phyloP scores from a whole-genome alignment of 768 basidiomycete species.

The Sistotremastrum suecicum region DNA sequence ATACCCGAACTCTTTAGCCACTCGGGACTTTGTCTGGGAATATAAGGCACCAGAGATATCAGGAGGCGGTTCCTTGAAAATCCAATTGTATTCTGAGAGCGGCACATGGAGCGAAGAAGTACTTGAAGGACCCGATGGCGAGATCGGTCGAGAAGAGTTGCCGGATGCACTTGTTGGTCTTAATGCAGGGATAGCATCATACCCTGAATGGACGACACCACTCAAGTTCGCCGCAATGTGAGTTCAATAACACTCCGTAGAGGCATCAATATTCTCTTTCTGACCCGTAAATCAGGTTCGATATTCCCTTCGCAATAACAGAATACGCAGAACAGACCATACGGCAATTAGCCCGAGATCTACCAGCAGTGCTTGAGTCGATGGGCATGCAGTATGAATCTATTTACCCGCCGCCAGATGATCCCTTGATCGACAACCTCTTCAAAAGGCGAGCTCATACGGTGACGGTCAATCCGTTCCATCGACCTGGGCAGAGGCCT shows the following conservation, averaged over 20 bases:
- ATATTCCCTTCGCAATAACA: slow-evolving; percentile 3
- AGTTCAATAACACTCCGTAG: too few relatives aligned
- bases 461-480: too few relatives aligned
- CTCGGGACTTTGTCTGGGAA: slow-evolving; percentile 15
- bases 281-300: not conserved
- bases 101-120: slow-evolving; percentile 16
- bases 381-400: too few relatives aligned
- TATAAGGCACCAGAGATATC: slow-evolving; percentile 24
- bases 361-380: too few relatives aligned
- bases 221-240: too few relatives aligned
- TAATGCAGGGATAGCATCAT: slow-evolving; percentile 25
- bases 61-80: slow-evolving; percentile 25
- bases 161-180: slow-evolving; percentile 30
- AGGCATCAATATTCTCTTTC: not conserved
- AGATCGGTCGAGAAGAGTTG: not conserved
- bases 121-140: slow-evolving; percentile 4
- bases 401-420: too few relatives aligned
- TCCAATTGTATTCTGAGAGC: slow-evolving; percentile 20
- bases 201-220: slow-evolving; percentile 18
- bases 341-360: too few relatives aligned
- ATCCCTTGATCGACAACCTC: too few relatives aligned
- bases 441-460: too few relatives aligned
- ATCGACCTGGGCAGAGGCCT: too few relatives aligned
- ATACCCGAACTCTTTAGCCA: slow-evolving; percentile 15
- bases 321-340: slow-evolving; percentile 1